Evolutionary conservation across 1,139 yeast genomes (phyloP), one percentile per base, ranked within the genome.

Genomic region (Debaryomycetaceae sp.): DNA sequence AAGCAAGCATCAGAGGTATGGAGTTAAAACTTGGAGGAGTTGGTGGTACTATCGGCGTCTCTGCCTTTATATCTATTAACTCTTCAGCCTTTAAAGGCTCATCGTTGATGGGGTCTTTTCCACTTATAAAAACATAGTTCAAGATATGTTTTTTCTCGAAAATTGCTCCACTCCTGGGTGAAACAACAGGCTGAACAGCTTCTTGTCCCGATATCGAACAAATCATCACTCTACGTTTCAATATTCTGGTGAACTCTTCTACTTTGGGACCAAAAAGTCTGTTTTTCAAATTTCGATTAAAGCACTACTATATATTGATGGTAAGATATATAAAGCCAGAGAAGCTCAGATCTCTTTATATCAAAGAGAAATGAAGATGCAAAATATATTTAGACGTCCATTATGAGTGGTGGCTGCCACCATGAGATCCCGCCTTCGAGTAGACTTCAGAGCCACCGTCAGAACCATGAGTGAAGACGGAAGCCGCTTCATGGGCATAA

Each of bases 61-160:
- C 45, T 7, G 54, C 43, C 24, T 58, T 66, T 24, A 87, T 62
- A 5, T 71, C 62, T 11, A 88, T 69, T 24, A 90, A 68, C 24
- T 90, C 96, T 1, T 79, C 82, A 1, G 60, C 57, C 0, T 73
- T 54, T 49, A 90, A 63, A 3, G 83, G 80, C 42, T 84, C 83
- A 49, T 84, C 80, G 14, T 77, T 76, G 34, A 90, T 69, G 1
- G 99, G 99, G 59, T 91, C 99, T 39, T 72, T 77, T 1, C 85
- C 85, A 47, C 81, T 73, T 38, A 86, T 80, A 5, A 76, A 58
- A 24, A 91, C 72, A 56, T 87, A 89, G 38, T 81, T 75, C 45
- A 72, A 78, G 11, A 89, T 69, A 43, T 87, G 70, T 20, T 72
- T 60, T 52, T 72, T 74, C 53, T 91, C 97, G 58, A 86, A 91